Evolutionary conservation across 495 filamentous ascomycete genomes (phyloP), one percentile per base, ranked within the genome.

Genomic region (Stereocaulon alpinum): DNA sequence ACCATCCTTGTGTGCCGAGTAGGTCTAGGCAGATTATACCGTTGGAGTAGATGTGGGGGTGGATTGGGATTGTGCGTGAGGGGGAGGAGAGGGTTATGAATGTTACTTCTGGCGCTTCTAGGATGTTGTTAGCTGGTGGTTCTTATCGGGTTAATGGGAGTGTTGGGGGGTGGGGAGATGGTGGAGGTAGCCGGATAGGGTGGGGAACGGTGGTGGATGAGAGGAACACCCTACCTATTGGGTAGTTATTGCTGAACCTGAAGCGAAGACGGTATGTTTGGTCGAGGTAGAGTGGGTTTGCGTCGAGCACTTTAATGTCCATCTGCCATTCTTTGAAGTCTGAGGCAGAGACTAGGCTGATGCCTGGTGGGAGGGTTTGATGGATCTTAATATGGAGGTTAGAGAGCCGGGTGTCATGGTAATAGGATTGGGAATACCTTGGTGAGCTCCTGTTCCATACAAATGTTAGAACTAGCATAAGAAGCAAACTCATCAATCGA

Each of bases 11-110:
- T 3, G 73, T 75, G 58, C 90, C 88, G 18, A 98, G 85, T 0
- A 98, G 84, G 64, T 98, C 94, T 24, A 98, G 86, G 66, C 93
- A 98, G 68, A 98, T 98, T 69, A 96, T 91, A 54, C 93, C 93
- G 70, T 98, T 98, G 62, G 87, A 91, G 73, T 98, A 98, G 69
- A 98, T 87, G 74, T 98, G 93, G 1, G 93, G 93, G 64, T 98
- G 93, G 67, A 96, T 93, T 1, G 93, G 93, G 63, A 98, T 93
- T 6, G 86, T 80, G 49, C 86, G 84, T 24, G 68, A 70, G 1
- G 72, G 70, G 42, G 81, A 72, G 42, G 81, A 68, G 56, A 81
- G 70, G 63, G 81, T 74, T 50, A 89, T 79, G 69, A 98, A 98
- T 58, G 85, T 86, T 50, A 96, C 91, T 76, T 97, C 93, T 15